Base-by-base conservation (phyloP, 164 flowering plant species). In the Tinospora cordifolia region DNA sequence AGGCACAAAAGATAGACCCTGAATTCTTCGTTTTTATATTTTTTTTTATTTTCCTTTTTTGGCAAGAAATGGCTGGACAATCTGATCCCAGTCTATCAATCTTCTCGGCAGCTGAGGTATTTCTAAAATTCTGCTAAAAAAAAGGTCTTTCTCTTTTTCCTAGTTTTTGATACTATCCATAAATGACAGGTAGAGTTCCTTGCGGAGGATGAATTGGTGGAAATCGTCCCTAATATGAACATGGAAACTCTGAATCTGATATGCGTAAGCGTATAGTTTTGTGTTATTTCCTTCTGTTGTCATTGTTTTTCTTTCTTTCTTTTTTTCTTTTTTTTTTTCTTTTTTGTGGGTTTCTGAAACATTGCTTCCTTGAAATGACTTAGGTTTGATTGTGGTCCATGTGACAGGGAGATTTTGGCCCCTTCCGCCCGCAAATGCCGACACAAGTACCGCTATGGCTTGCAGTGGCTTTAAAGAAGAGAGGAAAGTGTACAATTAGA, bases 401-500 rank as follows among this genome's bases (percentile, higher is more conserved):
- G 19, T 70, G 65, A 15, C 74, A 92, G 98, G 96, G 98, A 2
- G 91, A 85, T 80, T 92, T 81, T 72, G 98, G 98, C n/a, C 93
- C 93, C 0, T 90, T 92, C 59, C 75, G 72, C 15, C 96, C 98
- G 0, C 95, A 87, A 83, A 85, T 88, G 51, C 79, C 86, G 2
- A 78, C 85, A 25, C 77, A 82, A 73, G 96, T 87, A 14, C 98
- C 98, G 1, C 51, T 92, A 11, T 92, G 96, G 98, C 84, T 92
- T 6, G 98, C 96, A 0, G 81, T 87, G 60, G 93, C 96, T 69
- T 71, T 92, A 80, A 92, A 90, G 87, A 92, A 83, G 79, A 80
- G 98, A 74, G 98, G 98, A 19, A 93, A 93, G 70, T 93, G 98
- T 79, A 74, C 87, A 0, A 85, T 93, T 80, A 84, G 86, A 63